A percentile compares a stretch with the other conserved stretches of the same genome.
Evolutionary conservation across 495 filamentous ascomycete species (phyloP).

Genomic region (Schizothecium vesticola): DNA sequence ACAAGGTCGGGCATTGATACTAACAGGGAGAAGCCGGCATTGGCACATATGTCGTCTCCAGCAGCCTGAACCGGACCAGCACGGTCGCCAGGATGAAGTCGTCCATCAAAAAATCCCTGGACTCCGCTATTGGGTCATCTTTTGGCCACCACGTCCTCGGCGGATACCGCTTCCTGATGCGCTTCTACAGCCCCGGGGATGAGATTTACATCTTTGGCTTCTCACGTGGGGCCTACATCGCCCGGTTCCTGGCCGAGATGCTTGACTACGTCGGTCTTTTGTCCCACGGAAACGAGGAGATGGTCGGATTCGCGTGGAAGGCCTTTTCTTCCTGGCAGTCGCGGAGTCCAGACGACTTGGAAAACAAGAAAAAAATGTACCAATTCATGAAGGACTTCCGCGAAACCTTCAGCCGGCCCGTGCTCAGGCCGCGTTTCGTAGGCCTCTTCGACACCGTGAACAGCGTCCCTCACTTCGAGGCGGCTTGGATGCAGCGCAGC

Average conservation of each 20-base stretch:
- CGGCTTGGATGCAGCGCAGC: constrained; percentile 77
- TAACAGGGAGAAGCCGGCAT: constrained; percentile 59
- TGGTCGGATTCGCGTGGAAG: constrained; percentile 82
- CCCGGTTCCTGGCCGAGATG: constrained; percentile 83
- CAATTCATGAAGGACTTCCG: constrained; percentile 77
- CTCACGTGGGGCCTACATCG: constrained; percentile 80
- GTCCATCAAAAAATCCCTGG: constrained; percentile 77
- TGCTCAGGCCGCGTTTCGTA: constrained; percentile 69
- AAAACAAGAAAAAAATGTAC: constrained; percentile 58
- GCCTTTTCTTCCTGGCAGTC: constrained; percentile 82
- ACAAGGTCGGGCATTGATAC: not conserved
- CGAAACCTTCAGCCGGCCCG: constrained; percentile 76
- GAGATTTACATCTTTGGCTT: constrained; percentile 84
- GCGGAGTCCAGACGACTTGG: constrained; percentile 55
- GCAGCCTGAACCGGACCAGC: constrained; percentile 60
- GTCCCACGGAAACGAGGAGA: constrained; percentile 80
- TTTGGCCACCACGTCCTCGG: constrained; percentile 82
- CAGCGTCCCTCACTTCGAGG: constrained; percentile 74
- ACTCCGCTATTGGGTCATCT: constrained; percentile 76
- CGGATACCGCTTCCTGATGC: constrained; percentile 85
- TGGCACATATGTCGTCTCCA: constrained; percentile 74
- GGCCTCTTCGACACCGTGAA: constrained; percentile 77
- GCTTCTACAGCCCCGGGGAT: constrained; percentile 73
- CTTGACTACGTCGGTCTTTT: constrained; percentile 76
- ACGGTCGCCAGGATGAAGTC: constrained; percentile 60